Evolutionary conservation across 2,329 filamentous ascomycete genomes (phyloP), one percentile per base, ranked within the genome.

Genomic region (Pseudogymnoascus sp.): DNA sequence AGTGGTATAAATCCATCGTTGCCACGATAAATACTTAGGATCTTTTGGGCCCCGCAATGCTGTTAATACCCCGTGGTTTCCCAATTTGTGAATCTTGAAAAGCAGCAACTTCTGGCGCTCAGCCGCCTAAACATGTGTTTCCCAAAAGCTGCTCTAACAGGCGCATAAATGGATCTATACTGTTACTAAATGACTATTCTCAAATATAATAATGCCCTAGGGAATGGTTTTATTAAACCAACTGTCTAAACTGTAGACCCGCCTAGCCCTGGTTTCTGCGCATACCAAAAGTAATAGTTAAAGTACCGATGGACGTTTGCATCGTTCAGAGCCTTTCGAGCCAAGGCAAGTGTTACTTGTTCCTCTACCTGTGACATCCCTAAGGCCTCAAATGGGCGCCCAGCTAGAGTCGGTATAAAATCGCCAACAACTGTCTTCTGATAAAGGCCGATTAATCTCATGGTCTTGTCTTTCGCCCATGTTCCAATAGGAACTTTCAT

Each of bases 401-500:
- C 60, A 31, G 19, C 60, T 61, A 24, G 35, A 44, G 44, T 62
- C 29, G 33, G 33, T 16, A 65, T 50, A 10, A 63, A 61, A 53
- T 63, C 65, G 19, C 56, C 44, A 21, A 66, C 63, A 26, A 37
- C 61, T 26, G 61, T 63, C 47, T 62, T 53, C 63, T 62, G 63
- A 38, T 64, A 66, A 38, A 64, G 64, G 1, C 70, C 70, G 19
- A 71, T 29, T 1, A 61, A 61, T 50, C 70, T 70, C 61, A 70
- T 35, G 29, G 70, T 66, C 26, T 62, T 63, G 37, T 72, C 72
- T 66, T 77, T 79, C 0, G 83, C 75, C 84, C 83, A 86, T 4
- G 75, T 74, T 35, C 82, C 83, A 56, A 81, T 74, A 0, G 83
- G 83, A 38, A 85, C 74, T 70, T 81, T 84, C 71, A 81, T 82